Evolutionary conservation across 257 asterid genomes (phyloP).

Genomic region (Plantago elongata): DNA sequence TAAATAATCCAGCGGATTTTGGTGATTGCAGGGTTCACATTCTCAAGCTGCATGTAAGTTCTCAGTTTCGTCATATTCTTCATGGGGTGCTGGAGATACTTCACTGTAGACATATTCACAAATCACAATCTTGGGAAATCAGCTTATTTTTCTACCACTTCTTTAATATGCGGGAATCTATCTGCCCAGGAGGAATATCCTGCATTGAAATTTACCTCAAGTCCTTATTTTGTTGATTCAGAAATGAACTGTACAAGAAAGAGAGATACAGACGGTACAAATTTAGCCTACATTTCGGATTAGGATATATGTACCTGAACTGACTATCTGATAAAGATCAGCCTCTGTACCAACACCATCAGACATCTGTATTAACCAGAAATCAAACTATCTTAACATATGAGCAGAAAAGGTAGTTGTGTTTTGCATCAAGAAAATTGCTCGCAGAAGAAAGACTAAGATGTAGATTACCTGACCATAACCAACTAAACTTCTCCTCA

Average conservation of each 20-base stretch:
- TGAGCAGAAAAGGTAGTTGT: neutral
- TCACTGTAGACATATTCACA: neutral
- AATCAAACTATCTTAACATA: neutral
- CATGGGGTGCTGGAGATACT: too few relatives aligned
- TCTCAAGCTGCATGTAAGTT: too few relatives aligned
- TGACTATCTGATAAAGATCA: constrained; percentile 67
- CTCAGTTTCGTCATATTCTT: too few relatives aligned
- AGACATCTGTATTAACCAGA: constrained; percentile 29
- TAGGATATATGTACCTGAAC: constrained; percentile 34
- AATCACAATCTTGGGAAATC: neutral
- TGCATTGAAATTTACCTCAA: constrained; percentile 22
- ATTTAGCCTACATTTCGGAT: neutral
- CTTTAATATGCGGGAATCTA: constrained; percentile 54
- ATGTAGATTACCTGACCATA: constrained; percentile 36
- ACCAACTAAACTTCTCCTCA: constrained; percentile 50
- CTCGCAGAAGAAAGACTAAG: neutral
- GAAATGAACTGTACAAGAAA: neutral
- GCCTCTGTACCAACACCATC: constrained; percentile 37
- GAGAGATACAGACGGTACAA: neutral
- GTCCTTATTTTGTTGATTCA: neutral
- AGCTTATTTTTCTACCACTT: constrained; percentile 45
- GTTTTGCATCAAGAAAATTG: neutral
- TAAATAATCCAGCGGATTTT: too few relatives aligned
- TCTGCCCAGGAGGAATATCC: constrained; percentile 68
- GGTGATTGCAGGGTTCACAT: too few relatives aligned